A percentile compares a stretch with the other conserved stretches of the same genome.
phyloP scores from a whole-genome alignment of 495 filamentous ascomycete species.

The Diplogelasinospora grovesii region DNA sequence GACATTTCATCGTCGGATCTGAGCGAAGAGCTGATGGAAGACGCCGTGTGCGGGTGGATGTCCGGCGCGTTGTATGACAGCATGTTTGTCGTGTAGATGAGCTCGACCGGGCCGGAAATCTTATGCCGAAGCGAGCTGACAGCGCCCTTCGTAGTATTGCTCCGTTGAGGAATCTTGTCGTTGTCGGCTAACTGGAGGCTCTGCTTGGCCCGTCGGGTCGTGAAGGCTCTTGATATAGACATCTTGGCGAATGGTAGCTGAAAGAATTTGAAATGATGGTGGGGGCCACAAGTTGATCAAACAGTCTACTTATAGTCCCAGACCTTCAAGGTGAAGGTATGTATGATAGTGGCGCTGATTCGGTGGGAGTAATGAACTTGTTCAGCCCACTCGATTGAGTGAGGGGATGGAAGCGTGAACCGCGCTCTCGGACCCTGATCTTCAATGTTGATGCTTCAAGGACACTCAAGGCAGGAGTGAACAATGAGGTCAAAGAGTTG shows the following conservation, averaged over 20 bases:
- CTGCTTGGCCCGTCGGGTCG: conserved; percentile 45
- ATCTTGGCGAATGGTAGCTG: conserved; percentile 26
- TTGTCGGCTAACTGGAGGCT: conserved; percentile 27
- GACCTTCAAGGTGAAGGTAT: too few species aligned
- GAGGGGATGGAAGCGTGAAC: too few species aligned
- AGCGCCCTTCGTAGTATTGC: conserved; percentile 38
- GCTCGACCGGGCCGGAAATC: conserved; percentile 81
- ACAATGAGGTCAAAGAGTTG: not conserved
- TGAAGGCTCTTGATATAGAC: conserved; percentile 64
- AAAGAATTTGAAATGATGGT: not conserved
- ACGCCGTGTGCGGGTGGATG: conserved; percentile 49
- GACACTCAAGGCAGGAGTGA: not conserved
- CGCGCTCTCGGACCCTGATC: too few species aligned
- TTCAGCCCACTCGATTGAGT: too few species aligned
- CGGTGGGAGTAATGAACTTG: too few species aligned
- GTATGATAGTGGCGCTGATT: too few species aligned
- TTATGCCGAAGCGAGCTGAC: conserved; percentile 45
- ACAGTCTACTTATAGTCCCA: too few species aligned
- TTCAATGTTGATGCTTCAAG: too few species aligned
- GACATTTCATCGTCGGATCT: conserved; percentile 51
- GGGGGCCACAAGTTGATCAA: too few species aligned
- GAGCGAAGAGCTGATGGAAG: conserved; percentile 50
- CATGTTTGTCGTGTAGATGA: conserved; percentile 94
- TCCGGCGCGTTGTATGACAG: conserved; percentile 89
- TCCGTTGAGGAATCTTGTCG: conserved; percentile 33